Conservation (phyloP, 108 stramenopile species). For the Skeletonema menzelii region DNA sequence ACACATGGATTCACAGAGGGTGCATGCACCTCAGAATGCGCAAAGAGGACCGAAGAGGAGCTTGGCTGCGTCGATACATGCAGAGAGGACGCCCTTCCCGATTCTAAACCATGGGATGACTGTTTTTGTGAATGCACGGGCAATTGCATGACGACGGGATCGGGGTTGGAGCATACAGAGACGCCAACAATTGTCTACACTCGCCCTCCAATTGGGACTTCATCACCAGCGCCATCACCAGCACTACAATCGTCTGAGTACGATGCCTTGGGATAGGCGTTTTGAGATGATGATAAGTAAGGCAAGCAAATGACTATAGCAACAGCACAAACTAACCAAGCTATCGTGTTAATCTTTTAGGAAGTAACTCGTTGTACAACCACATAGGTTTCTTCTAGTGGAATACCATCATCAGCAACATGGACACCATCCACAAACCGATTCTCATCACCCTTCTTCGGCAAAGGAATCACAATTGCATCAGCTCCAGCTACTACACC, state of each 20-base stretch:
- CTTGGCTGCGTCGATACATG: background rate
- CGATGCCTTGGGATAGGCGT: background rate
- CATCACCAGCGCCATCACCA: background rate
- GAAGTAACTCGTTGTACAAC: slow-evolving; percentile 24
- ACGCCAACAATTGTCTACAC: background rate
- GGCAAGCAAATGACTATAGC: background rate
- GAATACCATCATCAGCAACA: slow-evolving; percentile 69
- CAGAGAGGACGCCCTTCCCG: background rate
- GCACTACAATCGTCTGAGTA: background rate
- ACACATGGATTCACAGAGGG: background rate
- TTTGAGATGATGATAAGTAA: background rate
- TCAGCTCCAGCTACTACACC: slow-evolving; percentile 18
- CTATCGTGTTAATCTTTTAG: background rate
- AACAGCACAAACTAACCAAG: background rate
- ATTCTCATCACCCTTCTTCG: slow-evolving; percentile 83
- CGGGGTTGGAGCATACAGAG: background rate
- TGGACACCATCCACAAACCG: slow-evolving; percentile 84
- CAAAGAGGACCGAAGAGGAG: background rate
- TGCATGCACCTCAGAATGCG: background rate
- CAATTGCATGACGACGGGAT: background rate
- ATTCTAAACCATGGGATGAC: background rate
- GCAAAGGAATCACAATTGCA: slow-evolving; percentile 73
- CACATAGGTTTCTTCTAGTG: slow-evolving; percentile 78
- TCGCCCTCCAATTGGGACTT: background rate
- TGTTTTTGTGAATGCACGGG: background rate